Evolutionary conservation across 768 basidiomycete species (phyloP).

Genomic region (Podaxis carcinomalis): DNA sequence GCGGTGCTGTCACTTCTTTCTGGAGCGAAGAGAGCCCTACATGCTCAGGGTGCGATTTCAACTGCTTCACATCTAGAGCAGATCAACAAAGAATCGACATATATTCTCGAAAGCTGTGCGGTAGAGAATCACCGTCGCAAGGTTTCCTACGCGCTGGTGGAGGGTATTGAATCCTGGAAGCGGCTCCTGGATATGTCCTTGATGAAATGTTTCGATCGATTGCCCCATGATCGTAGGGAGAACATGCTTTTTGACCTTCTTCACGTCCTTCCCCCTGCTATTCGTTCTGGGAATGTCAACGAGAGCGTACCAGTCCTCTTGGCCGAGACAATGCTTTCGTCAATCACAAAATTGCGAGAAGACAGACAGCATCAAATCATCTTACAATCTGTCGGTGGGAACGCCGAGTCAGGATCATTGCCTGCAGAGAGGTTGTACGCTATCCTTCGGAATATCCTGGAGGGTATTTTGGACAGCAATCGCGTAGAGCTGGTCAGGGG

Average conservation of each 20-base stretch:
- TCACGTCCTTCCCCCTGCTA: constrained; percentile 68
- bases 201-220: constrained; percentile 78
- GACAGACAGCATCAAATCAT: constrained; percentile 69
- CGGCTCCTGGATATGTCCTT: constrained; percentile 80
- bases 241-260: constrained; percentile 89
- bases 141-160: constrained; percentile 64
- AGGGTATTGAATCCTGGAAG: constrained; percentile 82
- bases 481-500: constrained; percentile 85
- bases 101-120: constrained; percentile 79
- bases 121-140: constrained; percentile 87
- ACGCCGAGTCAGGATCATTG: constrained; percentile 60
- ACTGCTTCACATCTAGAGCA: constrained; percentile 61
- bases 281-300: constrained; percentile 61
- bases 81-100: constrained; percentile 62
- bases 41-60: constrained; percentile 63
- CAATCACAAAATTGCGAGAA: constrained; percentile 86
- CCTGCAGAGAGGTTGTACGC: constrained; percentile 77
- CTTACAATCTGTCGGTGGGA: constrained; percentile 60
- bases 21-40: constrained; percentile 53
- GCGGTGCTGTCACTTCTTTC: constrained; percentile 70
- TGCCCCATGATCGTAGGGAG: constrained; percentile 81
- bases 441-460: constrained; percentile 69
- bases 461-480: constrained; percentile 72
- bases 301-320: constrained; percentile 78
- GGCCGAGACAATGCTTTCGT: constrained; percentile 75